Evolutionary conservation across 106 monocot species (phyloP).

Genomic region (Apostasia ramifera): DNA sequence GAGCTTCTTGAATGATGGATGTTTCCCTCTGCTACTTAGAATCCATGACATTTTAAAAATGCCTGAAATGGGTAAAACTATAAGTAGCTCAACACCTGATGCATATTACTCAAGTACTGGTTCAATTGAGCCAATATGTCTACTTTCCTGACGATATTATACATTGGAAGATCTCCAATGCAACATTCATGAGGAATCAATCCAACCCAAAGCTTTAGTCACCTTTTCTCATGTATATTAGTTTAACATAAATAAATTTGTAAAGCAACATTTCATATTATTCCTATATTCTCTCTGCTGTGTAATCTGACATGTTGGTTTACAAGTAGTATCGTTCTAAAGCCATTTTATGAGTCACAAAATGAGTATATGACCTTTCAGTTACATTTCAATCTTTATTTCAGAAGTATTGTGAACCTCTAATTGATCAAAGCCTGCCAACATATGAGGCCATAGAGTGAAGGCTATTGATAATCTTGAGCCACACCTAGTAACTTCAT

Average conservation of each 20-base stretch:
- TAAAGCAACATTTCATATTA: background rate
- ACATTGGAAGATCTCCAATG: constrained; percentile 52
- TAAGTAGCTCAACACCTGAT: constrained; percentile 65
- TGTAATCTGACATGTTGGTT: constrained; percentile 1
- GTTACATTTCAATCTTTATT: constrained; percentile 54
- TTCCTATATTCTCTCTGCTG: background rate
- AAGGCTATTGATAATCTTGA: constrained; percentile 63
- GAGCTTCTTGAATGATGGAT: no score
- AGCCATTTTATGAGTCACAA: constrained; percentile 59
- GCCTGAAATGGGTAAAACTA: constrained; percentile 50
- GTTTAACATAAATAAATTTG: no score
- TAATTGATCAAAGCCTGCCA: constrained; percentile 42
- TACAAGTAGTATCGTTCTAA: constrained; percentile 58
- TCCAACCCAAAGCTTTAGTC: constrained; percentile 65
- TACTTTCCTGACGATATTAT: constrained; percentile 64
- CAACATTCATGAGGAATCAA: constrained; percentile 63
- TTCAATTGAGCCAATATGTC: constrained; percentile 48
- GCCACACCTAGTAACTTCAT: constrained; percentile 39
- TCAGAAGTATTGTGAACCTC: constrained; percentile 70
- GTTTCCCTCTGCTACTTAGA: constrained; percentile 47
- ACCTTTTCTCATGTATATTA: constrained; percentile 72
- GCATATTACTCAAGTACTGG: constrained; percentile 48
- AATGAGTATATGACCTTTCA: constrained; percentile 72
- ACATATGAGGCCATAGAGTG: constrained; percentile 78
- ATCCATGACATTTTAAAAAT: constrained; percentile 42